These are phyloP conservation scores for Tillandsia fasciculata DNA, from an alignment of 176 grass and related monocot genomes.

Conservation along the genomic window DNA sequence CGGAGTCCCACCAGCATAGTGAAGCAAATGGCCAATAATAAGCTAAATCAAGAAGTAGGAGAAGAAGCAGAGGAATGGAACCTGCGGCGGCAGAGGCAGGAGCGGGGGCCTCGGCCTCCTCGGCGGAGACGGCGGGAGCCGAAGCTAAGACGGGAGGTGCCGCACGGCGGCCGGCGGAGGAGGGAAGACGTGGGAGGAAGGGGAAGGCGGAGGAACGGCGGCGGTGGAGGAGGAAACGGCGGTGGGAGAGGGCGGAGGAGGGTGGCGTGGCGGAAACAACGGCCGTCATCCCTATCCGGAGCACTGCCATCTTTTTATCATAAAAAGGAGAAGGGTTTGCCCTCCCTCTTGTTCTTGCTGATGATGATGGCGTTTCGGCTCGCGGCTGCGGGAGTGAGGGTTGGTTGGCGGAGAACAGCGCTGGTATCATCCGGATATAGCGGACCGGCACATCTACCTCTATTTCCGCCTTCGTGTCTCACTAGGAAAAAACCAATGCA, in stretches of 20 bases:
- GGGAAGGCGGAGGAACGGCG: not conserved
- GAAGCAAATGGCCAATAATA: not conserved
- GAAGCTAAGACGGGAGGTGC: not conserved
- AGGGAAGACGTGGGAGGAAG: constrained; percentile 16
- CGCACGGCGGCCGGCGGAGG: constrained; percentile 2
- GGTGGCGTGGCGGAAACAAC: constrained; percentile 22
- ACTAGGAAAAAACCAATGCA: too few species aligned
- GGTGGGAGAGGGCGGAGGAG: constrained; percentile 18
- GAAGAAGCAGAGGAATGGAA: not conserved
- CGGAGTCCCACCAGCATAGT: not conserved
- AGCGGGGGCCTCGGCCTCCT: constrained; percentile 5
- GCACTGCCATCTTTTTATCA: constrained; percentile 35
- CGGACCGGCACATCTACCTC: not conserved
- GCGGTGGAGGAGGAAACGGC: constrained; percentile 11
- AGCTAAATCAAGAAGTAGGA: not conserved
- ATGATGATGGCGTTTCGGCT: not conserved
- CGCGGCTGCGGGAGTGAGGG: not conserved
- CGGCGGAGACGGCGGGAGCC: constrained; percentile 26
- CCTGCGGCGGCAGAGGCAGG: constrained; percentile 23
- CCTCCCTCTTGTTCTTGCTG: not conserved
- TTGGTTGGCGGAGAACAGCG: not conserved
- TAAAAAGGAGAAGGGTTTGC: not conserved
- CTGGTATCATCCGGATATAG: not conserved
- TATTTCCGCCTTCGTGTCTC: not conserved
- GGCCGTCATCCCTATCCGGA: constrained; percentile 45